These are phyloP conservation scores for Phialophora macrospora DNA, from an alignment of 2,329 filamentous ascomycete species.

Conservation along the genomic window DNA sequence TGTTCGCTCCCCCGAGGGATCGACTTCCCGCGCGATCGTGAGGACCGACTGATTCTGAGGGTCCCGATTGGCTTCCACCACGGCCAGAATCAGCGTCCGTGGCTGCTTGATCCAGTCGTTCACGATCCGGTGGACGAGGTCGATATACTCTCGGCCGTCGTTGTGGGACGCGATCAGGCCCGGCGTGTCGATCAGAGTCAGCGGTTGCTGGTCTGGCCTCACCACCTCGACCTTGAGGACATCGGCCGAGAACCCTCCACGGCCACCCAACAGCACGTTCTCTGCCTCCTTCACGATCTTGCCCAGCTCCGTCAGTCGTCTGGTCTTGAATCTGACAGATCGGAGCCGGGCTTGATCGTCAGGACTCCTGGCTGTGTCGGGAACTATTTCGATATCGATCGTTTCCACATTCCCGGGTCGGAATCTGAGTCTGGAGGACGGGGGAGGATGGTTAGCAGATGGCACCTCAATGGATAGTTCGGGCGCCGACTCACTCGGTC, in stretches of 20 bases:
- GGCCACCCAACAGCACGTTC: constrained; percentile 10
- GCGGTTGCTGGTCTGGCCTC: constrained; percentile 46
- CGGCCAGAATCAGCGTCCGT: constrained; percentile 54
- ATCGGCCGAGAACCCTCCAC: constrained; percentile 45
- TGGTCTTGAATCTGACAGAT: constrained; percentile 27
- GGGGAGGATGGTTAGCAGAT: constrained; percentile 19
- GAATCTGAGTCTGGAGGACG: constrained; percentile 9
- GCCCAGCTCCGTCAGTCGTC: constrained; percentile 39
- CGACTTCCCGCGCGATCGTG: constrained; percentile 42
- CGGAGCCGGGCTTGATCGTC: constrained; percentile 26
- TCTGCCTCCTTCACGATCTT: constrained; percentile 20
- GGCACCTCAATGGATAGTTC: not conserved
- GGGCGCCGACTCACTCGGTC: constrained; percentile 58
- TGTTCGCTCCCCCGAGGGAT: constrained; percentile 45
- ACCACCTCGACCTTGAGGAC: constrained; percentile 37
- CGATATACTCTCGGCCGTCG: constrained; percentile 53
- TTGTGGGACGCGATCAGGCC: constrained; percentile 59
- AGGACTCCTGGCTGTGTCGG: constrained; percentile 10
- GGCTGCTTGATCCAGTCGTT: constrained; percentile 49
- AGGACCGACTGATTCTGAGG: constrained; percentile 48
- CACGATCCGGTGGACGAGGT: constrained; percentile 54
- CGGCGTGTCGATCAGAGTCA: constrained; percentile 62
- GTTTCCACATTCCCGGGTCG: constrained; percentile 18
- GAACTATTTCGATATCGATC: constrained; percentile 18
- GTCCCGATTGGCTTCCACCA: constrained; percentile 56